phyloP scores from a whole-genome alignment of 2,329 filamentous ascomycete species.

The Immersiporthe knoxdaviesiana region DNA sequence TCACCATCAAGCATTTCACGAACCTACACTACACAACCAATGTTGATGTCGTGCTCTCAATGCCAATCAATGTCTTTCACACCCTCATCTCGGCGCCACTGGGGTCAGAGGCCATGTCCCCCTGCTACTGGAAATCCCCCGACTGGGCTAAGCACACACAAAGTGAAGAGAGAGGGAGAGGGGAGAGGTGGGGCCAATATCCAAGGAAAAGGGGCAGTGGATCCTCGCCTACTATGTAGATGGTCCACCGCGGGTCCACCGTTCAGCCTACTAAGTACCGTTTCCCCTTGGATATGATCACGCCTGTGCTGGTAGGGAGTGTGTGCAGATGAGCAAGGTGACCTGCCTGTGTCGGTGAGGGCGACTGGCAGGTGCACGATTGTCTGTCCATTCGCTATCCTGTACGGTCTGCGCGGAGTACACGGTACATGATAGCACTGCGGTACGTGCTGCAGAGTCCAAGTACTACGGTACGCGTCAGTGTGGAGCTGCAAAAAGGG shows the following conservation, averaged over 20 bases:
- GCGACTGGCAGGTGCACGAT: neutral
- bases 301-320: neutral
- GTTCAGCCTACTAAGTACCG: neutral
- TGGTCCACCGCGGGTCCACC: neutral
- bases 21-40: neutral
- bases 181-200: constrained; percentile 10
- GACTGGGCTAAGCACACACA: neutral
- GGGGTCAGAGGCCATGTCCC: neutral
- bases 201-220: constrained; percentile 11
- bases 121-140: neutral
- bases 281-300: neutral
- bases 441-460: neutral
- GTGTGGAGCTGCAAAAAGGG: neutral
- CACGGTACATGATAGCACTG: neutral
- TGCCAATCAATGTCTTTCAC: neutral
- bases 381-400: neutral
- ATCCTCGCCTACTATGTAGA: neutral
- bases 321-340: neutral
- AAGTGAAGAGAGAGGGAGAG: neutral
- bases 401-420: neutral
- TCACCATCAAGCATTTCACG: neutral
- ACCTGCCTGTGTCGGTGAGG: neutral
- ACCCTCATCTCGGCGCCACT: neutral
- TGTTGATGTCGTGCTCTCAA: neutral
- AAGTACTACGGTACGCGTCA: neutral